phyloP scores from a whole-genome alignment of 2,329 filamentous ascomycete genomes.

The Aspergillus niger region DNA sequence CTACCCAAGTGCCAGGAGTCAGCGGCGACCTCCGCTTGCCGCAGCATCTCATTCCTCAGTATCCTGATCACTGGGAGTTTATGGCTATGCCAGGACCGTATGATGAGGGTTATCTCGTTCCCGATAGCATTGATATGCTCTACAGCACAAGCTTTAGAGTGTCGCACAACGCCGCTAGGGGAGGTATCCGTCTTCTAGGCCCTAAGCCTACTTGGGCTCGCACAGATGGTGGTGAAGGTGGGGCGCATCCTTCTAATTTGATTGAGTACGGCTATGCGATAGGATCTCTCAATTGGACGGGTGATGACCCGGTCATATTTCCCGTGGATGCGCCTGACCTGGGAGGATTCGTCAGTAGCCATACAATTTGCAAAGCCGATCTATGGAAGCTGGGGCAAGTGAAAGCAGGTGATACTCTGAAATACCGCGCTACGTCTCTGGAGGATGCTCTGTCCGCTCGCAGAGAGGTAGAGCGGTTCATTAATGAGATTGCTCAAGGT shows the following conservation, averaged over 20 bases:
- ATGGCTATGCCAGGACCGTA: slow-evolving; percentile 60
- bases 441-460: slow-evolving; percentile 53
- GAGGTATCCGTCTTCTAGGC: slow-evolving; percentile 62
- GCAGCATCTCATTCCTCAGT: slow-evolving; percentile 50
- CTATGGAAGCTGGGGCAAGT: slow-evolving; percentile 65
- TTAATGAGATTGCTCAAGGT: slow-evolving; percentile 46
- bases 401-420: slow-evolving; percentile 59
- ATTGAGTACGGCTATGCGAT: slow-evolving; percentile 63
- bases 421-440: slow-evolving; percentile 54
- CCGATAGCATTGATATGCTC: slow-evolving; percentile 58
- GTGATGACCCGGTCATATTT: slow-evolving; percentile 63
- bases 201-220: slow-evolving; percentile 62
- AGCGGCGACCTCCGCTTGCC: slow-evolving; percentile 44
- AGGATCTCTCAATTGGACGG: slow-evolving; percentile 62
- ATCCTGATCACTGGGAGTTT: slow-evolving; percentile 55
- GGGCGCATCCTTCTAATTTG: slow-evolving; percentile 62
- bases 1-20: slow-evolving; percentile 40
- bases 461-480: slow-evolving; percentile 47
- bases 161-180: slow-evolving; percentile 62
- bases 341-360: slow-evolving; percentile 60
- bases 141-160: slow-evolving; percentile 62
- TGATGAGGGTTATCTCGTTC: slow-evolving; percentile 55
- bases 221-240: slow-evolving; percentile 62
- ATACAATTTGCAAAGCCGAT: slow-evolving; percentile 59
- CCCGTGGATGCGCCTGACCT: slow-evolving; percentile 62